Base-by-base conservation (phyloP, 176 grass and related monocot genomes). In the Zoysia japonica region DNA sequence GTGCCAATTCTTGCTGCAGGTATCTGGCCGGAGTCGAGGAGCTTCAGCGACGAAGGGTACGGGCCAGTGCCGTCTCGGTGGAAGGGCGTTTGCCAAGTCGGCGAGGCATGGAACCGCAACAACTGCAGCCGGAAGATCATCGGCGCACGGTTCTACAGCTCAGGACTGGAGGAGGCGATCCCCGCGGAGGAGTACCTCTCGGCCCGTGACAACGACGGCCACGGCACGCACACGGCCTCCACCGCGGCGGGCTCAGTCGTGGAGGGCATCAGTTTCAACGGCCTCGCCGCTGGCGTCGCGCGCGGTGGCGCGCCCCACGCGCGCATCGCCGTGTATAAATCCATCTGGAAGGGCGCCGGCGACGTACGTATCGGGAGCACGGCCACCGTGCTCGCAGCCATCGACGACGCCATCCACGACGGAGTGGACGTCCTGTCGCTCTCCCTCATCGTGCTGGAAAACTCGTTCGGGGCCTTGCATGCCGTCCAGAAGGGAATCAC, bases 51-150 rank as follows among this genome's bases (percentile, higher is more conserved):
- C 15, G 4, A 79, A 19, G 68, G 76, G 11, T 79, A 85, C 0
- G 60, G 68, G 0, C 49, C 76, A 0, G 68, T 85, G 42, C 76
- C 76, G 1, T 14, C 76, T 2, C 48, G 76, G 3, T 78, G 83
- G 75, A 78, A 65, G 19, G 75, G 75, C 2, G 0, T 2, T 47
- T 85, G 83, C 7, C 3, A 72, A 3, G 10, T 39, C 5, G 82
- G 82, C 0, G 2, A 60, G 11, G 81, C 1, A 14, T 83, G 81
- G 81, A 13, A 47, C 10, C 42, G 10, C 42, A 55, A 20, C 49
- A 73, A 66, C 43, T 85, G 83, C 42, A 85, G 15, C 83, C 57
- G 83, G 4, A 85, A 85, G 76, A 79, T 85, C 60, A 79, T 85
- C 15, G 83, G 83, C 43, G 83, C 83, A 0, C 15, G 83, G 2